These are phyloP conservation scores for Detonula confervacea DNA, from an alignment of 352 stramenopile species.

Conservation along the genomic window DNA sequence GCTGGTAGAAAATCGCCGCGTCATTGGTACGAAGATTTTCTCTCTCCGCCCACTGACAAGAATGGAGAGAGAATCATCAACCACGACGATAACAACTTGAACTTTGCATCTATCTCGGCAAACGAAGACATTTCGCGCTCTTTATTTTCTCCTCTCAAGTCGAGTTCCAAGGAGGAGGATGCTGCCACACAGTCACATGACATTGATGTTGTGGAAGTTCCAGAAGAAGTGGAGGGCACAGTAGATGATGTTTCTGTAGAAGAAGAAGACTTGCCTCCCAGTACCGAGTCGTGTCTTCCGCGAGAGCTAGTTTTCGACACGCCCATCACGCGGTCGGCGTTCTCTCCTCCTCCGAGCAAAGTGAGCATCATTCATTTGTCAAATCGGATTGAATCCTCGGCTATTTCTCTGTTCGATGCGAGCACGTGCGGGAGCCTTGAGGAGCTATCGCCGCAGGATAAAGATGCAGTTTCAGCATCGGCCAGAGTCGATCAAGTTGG, in stretches of 20 bases:
- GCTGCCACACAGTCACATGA: no score
- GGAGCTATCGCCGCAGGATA: neutral
- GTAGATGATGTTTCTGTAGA: neutral
- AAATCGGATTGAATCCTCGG: conserved; percentile 32
- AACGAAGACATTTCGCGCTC: neutral
- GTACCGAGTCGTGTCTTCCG: neutral
- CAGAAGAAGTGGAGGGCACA: neutral
- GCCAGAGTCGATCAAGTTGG: no score
- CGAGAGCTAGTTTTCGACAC: conserved; percentile 2
- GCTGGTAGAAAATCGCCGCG: conserved; percentile 14
- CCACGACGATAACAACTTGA: no score
- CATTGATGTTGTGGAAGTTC: neutral
- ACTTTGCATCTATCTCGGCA: neutral
- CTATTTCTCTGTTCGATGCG: conserved; percentile 10
- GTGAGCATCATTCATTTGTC: conserved; percentile 28
- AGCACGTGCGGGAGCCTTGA: no score
- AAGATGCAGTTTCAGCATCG: conserved; percentile 1
- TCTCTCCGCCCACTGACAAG: conserved; percentile 26
- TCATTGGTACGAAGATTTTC: conserved; percentile 53
- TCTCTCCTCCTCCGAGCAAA: conserved; percentile 27
- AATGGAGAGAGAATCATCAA: neutral
- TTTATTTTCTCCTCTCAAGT: conserved; percentile 14
- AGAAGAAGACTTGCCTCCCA: neutral
- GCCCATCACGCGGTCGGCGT: conserved; percentile 8
- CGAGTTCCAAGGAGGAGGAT: conserved; percentile 8